Percentiles rank a stretch among this genome's conserved stretches.
These are phyloP conservation scores for Pestalotiopsis sp. DNA, from an alignment of 2,329 filamentous ascomycete species.

Conservation along the genomic window DNA sequence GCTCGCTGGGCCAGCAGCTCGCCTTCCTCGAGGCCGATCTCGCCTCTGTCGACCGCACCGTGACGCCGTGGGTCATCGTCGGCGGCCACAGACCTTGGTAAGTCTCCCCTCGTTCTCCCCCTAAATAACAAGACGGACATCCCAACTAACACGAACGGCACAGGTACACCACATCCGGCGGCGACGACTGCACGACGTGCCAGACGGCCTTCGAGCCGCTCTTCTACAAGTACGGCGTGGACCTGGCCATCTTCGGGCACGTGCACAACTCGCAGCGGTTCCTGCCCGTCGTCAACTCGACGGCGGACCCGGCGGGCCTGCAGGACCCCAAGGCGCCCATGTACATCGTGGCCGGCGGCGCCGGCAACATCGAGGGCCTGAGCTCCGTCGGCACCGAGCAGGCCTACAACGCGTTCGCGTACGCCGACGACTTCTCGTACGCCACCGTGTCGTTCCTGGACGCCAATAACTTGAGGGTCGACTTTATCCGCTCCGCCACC, in stretches of 20 bases:
- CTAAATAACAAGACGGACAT: too few species aligned
- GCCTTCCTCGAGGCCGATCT: conserved; percentile 57
- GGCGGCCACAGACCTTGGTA: conserved; percentile 45
- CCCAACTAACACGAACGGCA: not conserved
- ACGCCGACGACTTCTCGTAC: conserved; percentile 55
- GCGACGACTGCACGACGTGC: conserved; percentile 43
- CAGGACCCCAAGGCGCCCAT: conserved; percentile 44
- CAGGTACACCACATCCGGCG: conserved; percentile 39
- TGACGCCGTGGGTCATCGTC: conserved; percentile 56
- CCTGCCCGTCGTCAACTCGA: conserved; percentile 37
- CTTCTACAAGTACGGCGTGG: conserved; percentile 58
- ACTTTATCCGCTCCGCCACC: conserved; percentile 51
- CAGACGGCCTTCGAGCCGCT: conserved; percentile 54
- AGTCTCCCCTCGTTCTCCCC: not conserved
- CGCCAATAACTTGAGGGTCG: conserved; percentile 45
- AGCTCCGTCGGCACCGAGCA: conserved; percentile 41
- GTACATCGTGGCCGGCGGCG: conserved; percentile 58
- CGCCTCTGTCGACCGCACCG: conserved; percentile 53
- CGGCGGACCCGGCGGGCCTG: conserved; percentile 37
- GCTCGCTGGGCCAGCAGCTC: conserved; percentile 48
- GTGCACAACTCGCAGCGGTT: conserved; percentile 61
- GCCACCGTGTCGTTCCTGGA: conserved; percentile 49
- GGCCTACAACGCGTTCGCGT: conserved; percentile 48
- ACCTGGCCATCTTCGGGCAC: conserved; percentile 58
- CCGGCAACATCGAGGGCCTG: conserved; percentile 58